Evolutionary conservation across 1,284 basidiomycete genomes (phyloP).

Genomic region (Ceratobasidium sp.): DNA sequence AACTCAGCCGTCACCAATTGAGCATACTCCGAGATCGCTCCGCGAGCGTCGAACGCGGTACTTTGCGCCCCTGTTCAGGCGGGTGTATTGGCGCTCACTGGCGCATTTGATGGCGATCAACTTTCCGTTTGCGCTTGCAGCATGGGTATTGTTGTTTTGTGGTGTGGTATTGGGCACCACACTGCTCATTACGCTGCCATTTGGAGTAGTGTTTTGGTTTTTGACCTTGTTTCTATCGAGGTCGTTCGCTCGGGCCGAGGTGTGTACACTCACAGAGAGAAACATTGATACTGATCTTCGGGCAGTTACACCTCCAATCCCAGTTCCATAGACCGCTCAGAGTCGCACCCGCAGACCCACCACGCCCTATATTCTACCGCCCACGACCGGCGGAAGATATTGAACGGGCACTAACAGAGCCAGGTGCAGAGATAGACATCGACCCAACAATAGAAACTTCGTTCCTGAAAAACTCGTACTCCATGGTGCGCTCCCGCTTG

Average conservation of each 20-base stretch:
- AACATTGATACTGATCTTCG: conserved; percentile 5
- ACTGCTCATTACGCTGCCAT: conserved; percentile 71
- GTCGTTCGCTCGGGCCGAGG: conserved; percentile 71
- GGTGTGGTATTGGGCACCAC: conserved; percentile 81
- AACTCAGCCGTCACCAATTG: neutral
- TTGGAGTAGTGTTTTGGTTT: conserved; percentile 79
- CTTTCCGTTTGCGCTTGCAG: conserved; percentile 71
- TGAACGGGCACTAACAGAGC: conserved; percentile 26
- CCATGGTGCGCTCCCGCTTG: conserved; percentile 63
- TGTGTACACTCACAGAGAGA: conserved; percentile 45
- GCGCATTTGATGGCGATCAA: conserved; percentile 73
- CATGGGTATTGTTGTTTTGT: conserved; percentile 76
- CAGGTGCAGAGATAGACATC: conserved; percentile 58
- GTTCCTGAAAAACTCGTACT: conserved; percentile 77
- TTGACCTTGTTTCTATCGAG: conserved; percentile 74
- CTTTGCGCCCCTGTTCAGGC: conserved; percentile 63
- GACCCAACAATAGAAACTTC: conserved; percentile 59
- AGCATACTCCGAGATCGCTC: neutral
- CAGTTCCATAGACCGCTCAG: conserved; percentile 70
- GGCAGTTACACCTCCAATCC: conserved; percentile 67
- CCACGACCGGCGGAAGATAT: conserved; percentile 52
- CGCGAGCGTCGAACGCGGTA: conserved; percentile 52
- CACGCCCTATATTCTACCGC: conserved; percentile 72
- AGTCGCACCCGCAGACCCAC: conserved; percentile 63
- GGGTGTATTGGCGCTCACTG: conserved; percentile 65